Base-by-base conservation (phyloP, 1,284 basidiomycete genomes). In the Salmacisia buchloeana region DNA sequence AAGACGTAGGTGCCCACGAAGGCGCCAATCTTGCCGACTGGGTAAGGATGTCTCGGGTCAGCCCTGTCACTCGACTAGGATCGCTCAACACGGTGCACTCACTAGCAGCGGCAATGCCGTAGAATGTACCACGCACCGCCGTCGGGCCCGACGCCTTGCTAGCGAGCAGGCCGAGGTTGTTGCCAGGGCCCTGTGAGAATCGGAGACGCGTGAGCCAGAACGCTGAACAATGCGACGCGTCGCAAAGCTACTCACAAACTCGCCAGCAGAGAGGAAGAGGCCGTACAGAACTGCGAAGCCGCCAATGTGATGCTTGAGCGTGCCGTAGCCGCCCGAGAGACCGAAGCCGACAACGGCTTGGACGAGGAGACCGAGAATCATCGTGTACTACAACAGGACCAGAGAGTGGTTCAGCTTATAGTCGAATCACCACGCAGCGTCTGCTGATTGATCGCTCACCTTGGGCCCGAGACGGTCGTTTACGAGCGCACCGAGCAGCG, bases 71-170 rank as follows among this genome's bases (percentile, higher is more conserved):
- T 92, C 3, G n/a, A n/a, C n/a, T n/a, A n/a, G n/a, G n/a, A n/a
- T n/a, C n/a, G n/a, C n/a, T n/a, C n/a, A 91, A 91, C 31, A 90
- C 90, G 49, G 91, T 76, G 81, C 96, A 97, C n/a, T 93, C 94
- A 39, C 91, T 79, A 2, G 92, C 93, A 49, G 93, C 93, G 2
- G 74, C 72, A 15, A 74, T 67, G 21, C 76, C 76, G 59, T 79
- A 79, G 56, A 74, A 70, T 0, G 63, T 65, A 2, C 76, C 77
- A 38, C 76, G 59, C 2, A 77, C 74, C 2, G 70, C 69, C 3
- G 72, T 69, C 0, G 75, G 73, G 21, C 69, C 71, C 25, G 64
- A 65, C 0, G 69, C 68, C 61, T 77, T 76, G 62, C 58, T 62
- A 3, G 73, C 76, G 12, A 77, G 63, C 12, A 75, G 66, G 36